Conservation (phyloP, 768 basidiomycete species). For the Panus rudis region DNA sequence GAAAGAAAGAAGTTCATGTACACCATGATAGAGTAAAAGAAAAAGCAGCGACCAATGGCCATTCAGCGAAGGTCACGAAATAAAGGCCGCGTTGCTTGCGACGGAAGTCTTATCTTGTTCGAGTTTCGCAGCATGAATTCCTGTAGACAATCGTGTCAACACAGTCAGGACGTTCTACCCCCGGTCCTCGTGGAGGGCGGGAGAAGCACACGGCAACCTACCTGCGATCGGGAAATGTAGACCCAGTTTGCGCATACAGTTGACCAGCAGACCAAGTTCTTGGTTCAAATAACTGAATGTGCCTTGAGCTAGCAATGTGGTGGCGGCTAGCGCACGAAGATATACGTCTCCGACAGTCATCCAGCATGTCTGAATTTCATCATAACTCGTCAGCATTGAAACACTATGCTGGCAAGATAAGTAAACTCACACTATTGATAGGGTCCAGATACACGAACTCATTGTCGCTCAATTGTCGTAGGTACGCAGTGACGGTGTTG, state of each 20-base stretch:
- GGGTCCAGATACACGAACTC: constrained; percentile 53
- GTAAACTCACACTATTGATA: constrained; percentile 40
- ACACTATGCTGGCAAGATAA: too few species aligned
- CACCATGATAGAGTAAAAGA: too few species aligned
- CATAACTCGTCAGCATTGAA: not conserved
- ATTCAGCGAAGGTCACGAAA: not conserved
- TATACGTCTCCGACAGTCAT: constrained; percentile 32
- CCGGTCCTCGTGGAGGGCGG: not conserved
- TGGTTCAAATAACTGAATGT: constrained; percentile 19
- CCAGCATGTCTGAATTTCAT: constrained; percentile 30
- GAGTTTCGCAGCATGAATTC: not conserved
- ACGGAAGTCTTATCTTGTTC: not conserved
- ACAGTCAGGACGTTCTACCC: not conserved
- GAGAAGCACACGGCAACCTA: constrained; percentile 12
- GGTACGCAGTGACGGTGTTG: constrained; percentile 35
- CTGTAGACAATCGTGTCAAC: not conserved
- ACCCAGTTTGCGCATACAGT: constrained; percentile 29
- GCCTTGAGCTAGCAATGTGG: constrained; percentile 9
- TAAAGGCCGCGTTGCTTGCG: not conserved
- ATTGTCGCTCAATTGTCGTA: constrained; percentile 39
- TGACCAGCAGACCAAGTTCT: constrained; percentile 27
- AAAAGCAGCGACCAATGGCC: not conserved
- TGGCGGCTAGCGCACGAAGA: constrained; percentile 24
- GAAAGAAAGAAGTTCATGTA: too few species aligned
- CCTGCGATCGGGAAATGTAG: constrained; percentile 32